Base-by-base conservation (phyloP, 2,329 filamentous ascomycete genomes). In the Colletotrichum truncatum region DNA sequence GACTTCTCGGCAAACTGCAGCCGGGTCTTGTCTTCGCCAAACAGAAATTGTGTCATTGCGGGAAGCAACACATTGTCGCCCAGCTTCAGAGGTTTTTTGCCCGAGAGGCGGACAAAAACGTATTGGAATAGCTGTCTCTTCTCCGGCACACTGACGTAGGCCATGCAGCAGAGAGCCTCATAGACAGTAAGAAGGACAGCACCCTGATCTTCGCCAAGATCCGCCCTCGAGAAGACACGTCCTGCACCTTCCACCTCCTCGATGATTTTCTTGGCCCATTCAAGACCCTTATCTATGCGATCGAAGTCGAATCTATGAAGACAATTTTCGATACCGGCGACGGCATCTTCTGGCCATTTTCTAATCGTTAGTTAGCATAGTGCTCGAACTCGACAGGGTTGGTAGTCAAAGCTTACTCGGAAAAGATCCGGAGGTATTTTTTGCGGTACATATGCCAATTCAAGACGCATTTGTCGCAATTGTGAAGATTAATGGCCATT, bases 21-120 rank as follows among this genome's bases (percentile, higher is more conserved):
- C 53, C 92, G 87, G 49, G 81, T 80, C 23, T 83, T 78, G 67
- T 95, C 89, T 28, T 87, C 81, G 69, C 92, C 90, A 73, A 97
- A 98, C 2, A 98, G 84, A 71, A 98, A 98, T 18, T 86, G 88
- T 3, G 91, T 92, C 84, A 96, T 93, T 11, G 93, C 93, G 2
- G 95, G 94, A 3, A 97, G 85, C 61, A 96, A 86, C 65, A 88
- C 80, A 62, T 85, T 93, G 25, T 89, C 87, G 2, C 89, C 87
- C 25, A 97, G 84, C 73, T 91, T 93, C 16, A 98, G 82, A n/a
- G 89, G 88, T 71, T 88, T 93, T 72, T 91, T 94, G 12, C 88
- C 88, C 76, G 95, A 93, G 2, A 97, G 89, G 21, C 93, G 85
- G 70, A 88, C 84, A 75, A 98, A 98, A 10, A 97, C 93, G 70